These are phyloP conservation scores for Danielia oregonensis DNA, from an alignment of 805 yeast genomes.

Conservation along the genomic window DNA sequence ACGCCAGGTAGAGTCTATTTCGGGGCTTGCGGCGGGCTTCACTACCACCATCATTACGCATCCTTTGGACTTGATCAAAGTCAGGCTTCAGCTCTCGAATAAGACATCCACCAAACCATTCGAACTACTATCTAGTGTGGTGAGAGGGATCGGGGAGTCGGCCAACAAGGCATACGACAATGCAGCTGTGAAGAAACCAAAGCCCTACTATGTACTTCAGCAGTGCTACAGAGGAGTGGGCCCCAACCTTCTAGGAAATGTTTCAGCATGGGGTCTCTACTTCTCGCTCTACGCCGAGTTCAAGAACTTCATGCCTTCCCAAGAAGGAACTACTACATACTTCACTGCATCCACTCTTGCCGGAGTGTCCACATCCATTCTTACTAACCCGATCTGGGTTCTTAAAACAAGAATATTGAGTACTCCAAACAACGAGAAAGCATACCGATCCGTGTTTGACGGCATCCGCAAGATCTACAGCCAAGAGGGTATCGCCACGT, in stretches of 20 bases:
- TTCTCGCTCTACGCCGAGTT: slow-evolving; percentile 70
- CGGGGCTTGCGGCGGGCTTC: slow-evolving; percentile 82
- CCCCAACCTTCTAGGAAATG: slow-evolving; percentile 80
- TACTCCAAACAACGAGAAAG: slow-evolving; percentile 41
- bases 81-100: slow-evolving; percentile 66
- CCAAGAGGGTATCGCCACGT: slow-evolving; percentile 57
- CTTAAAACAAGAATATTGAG: slow-evolving; percentile 84
- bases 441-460: slow-evolving; percentile 55
- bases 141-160: slow-evolving; percentile 17
- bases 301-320: slow-evolving; percentile 29
- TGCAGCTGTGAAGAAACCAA: slow-evolving; percentile 3
- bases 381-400: slow-evolving; percentile 96
- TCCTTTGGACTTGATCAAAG: slow-evolving; percentile 84
- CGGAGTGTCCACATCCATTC: slow-evolving; percentile 67
- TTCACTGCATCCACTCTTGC: slow-evolving; percentile 46
- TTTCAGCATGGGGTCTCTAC: slow-evolving; percentile 85
- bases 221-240: slow-evolving; percentile 67
- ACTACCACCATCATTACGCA: slow-evolving; percentile 78
- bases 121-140: slow-evolving; percentile 16
- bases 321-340: slow-evolving; percentile 23
- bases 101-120: slow-evolving; percentile 15
- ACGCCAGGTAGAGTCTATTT: slow-evolving; percentile 51
- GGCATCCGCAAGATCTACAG: slow-evolving; percentile 49
- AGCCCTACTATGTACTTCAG: slow-evolving; percentile 5
- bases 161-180: slow-evolving; percentile 13